Evolutionary conservation across 78 protist genomes (phyloP), one percentile per base, ranked within the genome.

Genomic region (Chrysochromulina tobinii): DNA sequence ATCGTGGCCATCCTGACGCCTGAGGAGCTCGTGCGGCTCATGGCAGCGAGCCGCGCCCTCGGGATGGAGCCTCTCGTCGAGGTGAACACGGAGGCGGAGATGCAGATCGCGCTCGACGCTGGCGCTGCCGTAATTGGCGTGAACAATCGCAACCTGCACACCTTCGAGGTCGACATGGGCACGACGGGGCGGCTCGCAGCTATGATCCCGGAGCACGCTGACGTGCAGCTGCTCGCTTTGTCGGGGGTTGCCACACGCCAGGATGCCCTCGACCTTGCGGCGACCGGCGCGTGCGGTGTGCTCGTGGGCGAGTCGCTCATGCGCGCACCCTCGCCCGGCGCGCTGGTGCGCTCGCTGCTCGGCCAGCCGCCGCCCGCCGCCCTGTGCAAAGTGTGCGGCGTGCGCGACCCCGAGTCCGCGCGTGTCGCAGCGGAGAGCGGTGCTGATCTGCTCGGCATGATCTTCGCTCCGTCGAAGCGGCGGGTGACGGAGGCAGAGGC

Each of bases 51-150:
- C 23, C 92, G 95, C 20, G 11, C 15, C 1, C 90, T 90, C 20
- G 95, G 95, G 15, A 91, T 94, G 95, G 96, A 94, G 93, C 96
- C 95, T 27, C 67, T 93, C 17, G 96, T 95, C 6, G 94, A 93
- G 94, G 94, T 92, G n/a, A 25, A 68, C 79, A 86, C n/a, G 57
- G 89, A 55, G 59, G 55, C 25, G 17, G 94, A 93, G 92, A 50
- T 81, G 75, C 38, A 61, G 27, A 20, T 48, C 23, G 96, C 96
- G 3, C 87, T 95, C 18, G 87, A 53, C 0, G 90, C 59, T 8
- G 95, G 96, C 38, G 87, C 96, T 18, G 1, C 3, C 1, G 92
- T 95, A 20, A 91, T 95, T 61, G 96, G 96, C 84, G 89, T 95
- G 66, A 95, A 95, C 92, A 95, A 95, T 89, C 84, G 96, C 73